Evolutionary conservation across 2,329 filamentous ascomycete genomes (phyloP).

Genomic region (Nigrospora oryzae): DNA sequence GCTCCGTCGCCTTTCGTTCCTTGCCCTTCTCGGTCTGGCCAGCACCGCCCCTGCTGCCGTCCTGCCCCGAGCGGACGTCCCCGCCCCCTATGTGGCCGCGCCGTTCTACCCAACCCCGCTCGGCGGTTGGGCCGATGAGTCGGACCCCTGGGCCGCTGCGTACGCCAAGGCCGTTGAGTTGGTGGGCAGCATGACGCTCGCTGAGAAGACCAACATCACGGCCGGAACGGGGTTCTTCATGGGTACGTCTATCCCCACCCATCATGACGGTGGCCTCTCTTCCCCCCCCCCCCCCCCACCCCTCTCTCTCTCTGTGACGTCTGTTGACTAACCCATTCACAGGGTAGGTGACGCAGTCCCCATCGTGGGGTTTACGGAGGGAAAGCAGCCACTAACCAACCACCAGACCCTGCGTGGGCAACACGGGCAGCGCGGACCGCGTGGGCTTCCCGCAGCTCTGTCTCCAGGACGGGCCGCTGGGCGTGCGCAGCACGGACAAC

Average conservation of each 20-base stretch:
- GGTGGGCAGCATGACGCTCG: conserved; percentile 69
- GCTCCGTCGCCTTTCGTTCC: conserved; percentile 14
- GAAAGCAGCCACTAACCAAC: not conserved
- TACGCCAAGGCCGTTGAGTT: conserved; percentile 61
- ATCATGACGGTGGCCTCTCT: not conserved
- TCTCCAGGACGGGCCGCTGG: conserved; percentile 63
- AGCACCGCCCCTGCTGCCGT: conserved; percentile 10
- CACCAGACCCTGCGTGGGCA: conserved; percentile 59
- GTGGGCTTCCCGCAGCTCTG: conserved; percentile 67
- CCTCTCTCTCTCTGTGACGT: not conserved
- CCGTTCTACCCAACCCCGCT: conserved; percentile 68
- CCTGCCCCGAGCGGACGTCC: conserved; percentile 16
- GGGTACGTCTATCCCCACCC: conserved; percentile 31
- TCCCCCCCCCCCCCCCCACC: no score
- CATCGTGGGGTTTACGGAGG: not conserved
- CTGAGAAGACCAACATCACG: conserved; percentile 73
- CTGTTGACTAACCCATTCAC: conserved; percentile 4
- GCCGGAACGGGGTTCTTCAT: conserved; percentile 64
- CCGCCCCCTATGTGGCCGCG: conserved; percentile 31
- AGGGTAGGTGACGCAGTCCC: conserved; percentile 10
- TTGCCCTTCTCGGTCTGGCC: conserved; percentile 7
- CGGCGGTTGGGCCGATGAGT: conserved; percentile 58
- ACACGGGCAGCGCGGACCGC: conserved; percentile 62
- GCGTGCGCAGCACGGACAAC: conserved; percentile 65
- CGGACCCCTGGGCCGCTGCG: conserved; percentile 49